Percentiles rank a stretch among this genome's conserved stretches.
Conservation (phyloP, 495 filamentous ascomycete genomes). For the Podospora pseudocomata region DNA sequence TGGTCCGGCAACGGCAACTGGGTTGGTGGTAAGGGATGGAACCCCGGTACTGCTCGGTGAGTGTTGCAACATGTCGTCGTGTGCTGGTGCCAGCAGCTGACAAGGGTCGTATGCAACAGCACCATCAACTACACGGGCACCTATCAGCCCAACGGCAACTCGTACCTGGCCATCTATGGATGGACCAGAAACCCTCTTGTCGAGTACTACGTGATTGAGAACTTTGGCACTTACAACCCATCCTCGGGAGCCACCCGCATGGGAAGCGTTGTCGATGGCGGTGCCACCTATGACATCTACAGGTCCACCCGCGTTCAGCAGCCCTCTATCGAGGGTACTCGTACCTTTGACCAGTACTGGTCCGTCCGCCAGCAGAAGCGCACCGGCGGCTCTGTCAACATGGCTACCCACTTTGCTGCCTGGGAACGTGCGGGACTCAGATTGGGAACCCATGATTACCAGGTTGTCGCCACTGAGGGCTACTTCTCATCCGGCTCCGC, state of each 20-base stretch:
- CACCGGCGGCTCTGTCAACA: constrained; percentile 47
- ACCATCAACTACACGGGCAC: constrained; percentile 48
- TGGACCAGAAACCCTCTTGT: constrained; percentile 56
- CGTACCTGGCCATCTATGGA: constrained; percentile 56
- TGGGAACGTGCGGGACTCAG: constrained; percentile 52
- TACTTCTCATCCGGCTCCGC: constrained; percentile 52
- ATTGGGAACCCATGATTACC: constrained; percentile 54
- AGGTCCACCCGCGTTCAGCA: constrained; percentile 54
- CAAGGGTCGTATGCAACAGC: constrained; percentile 30
- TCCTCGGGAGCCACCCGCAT: constrained; percentile 45
- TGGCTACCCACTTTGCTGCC: constrained; percentile 60
- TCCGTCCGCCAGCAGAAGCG: constrained; percentile 51
- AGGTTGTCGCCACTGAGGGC: constrained; percentile 57
- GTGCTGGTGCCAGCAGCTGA: neutral
- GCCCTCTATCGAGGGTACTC: constrained; percentile 55
- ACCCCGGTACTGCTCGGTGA: constrained; percentile 40
- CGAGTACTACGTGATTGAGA: constrained; percentile 62
- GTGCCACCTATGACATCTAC: constrained; percentile 62
- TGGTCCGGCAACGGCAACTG: constrained; percentile 58
- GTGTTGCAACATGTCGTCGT: neutral
- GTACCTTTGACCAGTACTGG: constrained; percentile 59
- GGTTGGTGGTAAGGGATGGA: constrained; percentile 62
- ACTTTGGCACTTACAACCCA: constrained; percentile 56
- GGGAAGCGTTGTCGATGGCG: constrained; percentile 56
- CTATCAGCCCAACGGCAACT: constrained; percentile 42